Percentiles rank a stretch among this genome's conserved stretches.
Conservation (phyloP, 768 basidiomycete genomes). For the Naganishia antarctica region DNA sequence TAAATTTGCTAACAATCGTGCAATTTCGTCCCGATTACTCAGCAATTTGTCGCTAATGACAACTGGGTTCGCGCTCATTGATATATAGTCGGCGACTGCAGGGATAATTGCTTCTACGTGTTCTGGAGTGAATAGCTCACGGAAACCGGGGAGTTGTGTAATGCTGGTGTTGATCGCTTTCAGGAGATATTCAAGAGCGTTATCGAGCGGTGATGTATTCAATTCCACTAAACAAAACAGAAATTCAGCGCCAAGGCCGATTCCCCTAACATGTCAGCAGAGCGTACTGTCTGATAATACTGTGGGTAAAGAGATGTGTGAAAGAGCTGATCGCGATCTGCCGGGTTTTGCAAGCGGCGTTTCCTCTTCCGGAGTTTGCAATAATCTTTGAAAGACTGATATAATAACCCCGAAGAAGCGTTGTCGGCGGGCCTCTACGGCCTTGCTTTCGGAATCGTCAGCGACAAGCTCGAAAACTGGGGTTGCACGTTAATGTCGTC, state of each 20-base stretch:
- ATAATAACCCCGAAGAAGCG: conserved; percentile 4
- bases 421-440: not conserved
- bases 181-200: conserved; percentile 28
- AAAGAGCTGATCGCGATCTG: not conserved
- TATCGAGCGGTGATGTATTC: not conserved
- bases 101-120: conserved; percentile 24
- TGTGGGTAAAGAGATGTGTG: conserved; percentile 1
- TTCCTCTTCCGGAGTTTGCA: conserved; percentile 6
- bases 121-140: conserved; percentile 17
- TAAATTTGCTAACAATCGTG: conserved; percentile 2
- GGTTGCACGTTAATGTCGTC: no score
- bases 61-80: conserved; percentile 21
- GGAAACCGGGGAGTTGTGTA: not conserved
- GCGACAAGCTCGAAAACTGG: not conserved
- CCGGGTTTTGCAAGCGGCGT: conserved; percentile 1
- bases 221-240: not conserved
- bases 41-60: conserved; percentile 3
- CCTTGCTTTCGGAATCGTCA: not conserved
- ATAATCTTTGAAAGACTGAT: not conserved
- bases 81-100: conserved; percentile 25
- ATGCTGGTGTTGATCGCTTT: conserved; percentile 7
- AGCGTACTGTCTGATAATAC: not conserved
- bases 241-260: not conserved
- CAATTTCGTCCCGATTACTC: conserved; percentile 5
- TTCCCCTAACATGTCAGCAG: not conserved